phyloP scores from a whole-genome alignment of 495 filamentous ascomycete species.

The Xylaria longipes region DNA sequence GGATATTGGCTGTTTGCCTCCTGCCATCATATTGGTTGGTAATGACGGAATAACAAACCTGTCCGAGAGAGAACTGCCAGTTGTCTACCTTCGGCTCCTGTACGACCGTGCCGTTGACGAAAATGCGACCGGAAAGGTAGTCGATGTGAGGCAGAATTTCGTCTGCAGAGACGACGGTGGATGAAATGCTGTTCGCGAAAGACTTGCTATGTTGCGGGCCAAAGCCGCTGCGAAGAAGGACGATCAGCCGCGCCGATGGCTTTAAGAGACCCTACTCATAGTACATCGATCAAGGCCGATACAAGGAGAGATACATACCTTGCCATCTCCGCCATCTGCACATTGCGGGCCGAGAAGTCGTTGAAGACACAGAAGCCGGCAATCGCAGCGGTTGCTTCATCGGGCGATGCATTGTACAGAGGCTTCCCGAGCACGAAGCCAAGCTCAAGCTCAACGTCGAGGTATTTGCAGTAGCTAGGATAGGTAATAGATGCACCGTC shows the following conservation, averaged over 20 bases:
- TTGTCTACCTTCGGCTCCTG: conserved; percentile 14
- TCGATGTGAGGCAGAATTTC: conserved; percentile 19
- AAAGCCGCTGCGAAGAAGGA: conserved; percentile 17
- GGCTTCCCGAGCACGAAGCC: conserved; percentile 26
- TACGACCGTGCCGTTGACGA: conserved; percentile 23
- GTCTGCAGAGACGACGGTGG: conserved; percentile 22
- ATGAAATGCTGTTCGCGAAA: conserved; percentile 28
- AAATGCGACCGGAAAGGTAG: conserved; percentile 23
- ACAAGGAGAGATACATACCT: conserved; percentile 16
- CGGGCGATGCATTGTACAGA: conserved; percentile 24
- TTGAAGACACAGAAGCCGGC: conserved; percentile 29
- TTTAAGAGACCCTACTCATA: neutral
- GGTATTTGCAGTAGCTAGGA: conserved; percentile 23
- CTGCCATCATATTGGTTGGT: no score
- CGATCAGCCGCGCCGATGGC: neutral
- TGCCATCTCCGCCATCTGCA: conserved; percentile 26
- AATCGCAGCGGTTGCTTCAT: conserved; percentile 20
- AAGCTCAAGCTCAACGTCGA: conserved; percentile 27
- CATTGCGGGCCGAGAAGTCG: conserved; percentile 28
- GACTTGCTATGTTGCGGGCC: conserved; percentile 30
- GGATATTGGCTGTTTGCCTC: neutral
- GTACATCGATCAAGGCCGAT: neutral
- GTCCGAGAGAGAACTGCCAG: conserved; percentile 21
- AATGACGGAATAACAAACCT: conserved; percentile 19
- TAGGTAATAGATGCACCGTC: conserved; percentile 23